Evolutionary conservation across 1,284 basidiomycete species (phyloP), one percentile per base, ranked within the genome.

Genomic region (Baeospora myosura): DNA sequence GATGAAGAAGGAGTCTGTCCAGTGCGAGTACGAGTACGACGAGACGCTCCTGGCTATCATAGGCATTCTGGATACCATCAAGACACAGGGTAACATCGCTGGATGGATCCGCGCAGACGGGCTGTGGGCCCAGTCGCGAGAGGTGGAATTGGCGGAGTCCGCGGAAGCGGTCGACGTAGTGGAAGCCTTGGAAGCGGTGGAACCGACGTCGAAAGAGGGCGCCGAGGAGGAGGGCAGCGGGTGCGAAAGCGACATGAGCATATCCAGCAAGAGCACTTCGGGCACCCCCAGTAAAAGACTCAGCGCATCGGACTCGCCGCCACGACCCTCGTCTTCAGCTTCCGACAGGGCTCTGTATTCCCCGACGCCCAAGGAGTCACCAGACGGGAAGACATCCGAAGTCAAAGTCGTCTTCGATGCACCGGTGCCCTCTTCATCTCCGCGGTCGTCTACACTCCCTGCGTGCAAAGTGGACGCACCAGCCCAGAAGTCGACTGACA

Each of bases 71-170:
- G 72, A 78, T 31, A 61, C 60, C 28, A 48, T 74, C 11, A 72
- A 69, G 49, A 24, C 47, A 10, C 64, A 80, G 57, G 60, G 57
- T 37, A 77, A 74, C 43, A 69, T 80, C 36, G 69, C 72, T 0
- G 65, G 63, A 1, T 81, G 79, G 79, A 66, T 80, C 16, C 65
- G 64, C n/a, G 50, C 54, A 1, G 75, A 74, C 3, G 74, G 75
- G 0, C 55, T 81, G 16, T 68, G 33, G 33, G 33, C 33, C 12
- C 14, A n/a, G n/a, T n/a, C n/a, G n/a, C n/a, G n/a, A n/a, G n/a
- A n/a, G n/a, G n/a, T n/a, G n/a, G n/a, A n/a, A n/a, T n/a, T n/a
- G n/a, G n/a, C n/a, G n/a, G n/a, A n/a, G n/a, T n/a, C n/a, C n/a
- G n/a, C n/a, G n/a, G n/a, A n/a, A n/a, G n/a, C n/a, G n/a, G n/a